Conservation (phyloP, 2,329 filamentous ascomycete species). For the Ophiostoma novo-ulmi region DNA sequence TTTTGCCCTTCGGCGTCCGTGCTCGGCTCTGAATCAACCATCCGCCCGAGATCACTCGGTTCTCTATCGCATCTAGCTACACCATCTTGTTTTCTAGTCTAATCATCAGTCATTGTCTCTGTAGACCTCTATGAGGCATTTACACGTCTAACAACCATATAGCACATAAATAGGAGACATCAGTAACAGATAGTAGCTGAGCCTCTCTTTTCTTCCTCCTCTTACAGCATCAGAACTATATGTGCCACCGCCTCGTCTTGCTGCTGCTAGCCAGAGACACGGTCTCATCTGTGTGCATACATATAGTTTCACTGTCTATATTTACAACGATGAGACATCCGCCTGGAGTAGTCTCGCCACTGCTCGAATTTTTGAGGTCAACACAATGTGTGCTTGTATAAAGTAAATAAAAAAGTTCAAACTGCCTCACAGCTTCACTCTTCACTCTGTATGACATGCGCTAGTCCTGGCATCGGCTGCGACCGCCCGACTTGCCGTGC, state of each 20-base stretch:
- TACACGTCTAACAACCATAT: background rate
- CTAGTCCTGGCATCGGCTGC: constrained; percentile 16
- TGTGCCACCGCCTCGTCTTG: background rate
- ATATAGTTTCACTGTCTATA: background rate
- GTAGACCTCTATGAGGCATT: constrained; percentile 6
- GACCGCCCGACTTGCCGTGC: constrained; percentile 6
- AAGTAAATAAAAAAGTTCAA: background rate
- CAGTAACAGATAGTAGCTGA: too few species aligned
- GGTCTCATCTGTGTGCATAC: background rate
- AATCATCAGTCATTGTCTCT: background rate
- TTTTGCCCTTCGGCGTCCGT: background rate
- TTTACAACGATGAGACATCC: background rate
- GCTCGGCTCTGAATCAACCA: background rate
- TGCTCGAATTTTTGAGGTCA: background rate
- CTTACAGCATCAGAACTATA: background rate
- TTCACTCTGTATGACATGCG: constrained; percentile 1
- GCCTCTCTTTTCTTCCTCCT: background rate
- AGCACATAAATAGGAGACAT: background rate
- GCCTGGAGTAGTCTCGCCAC: background rate
- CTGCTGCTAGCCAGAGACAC: background rate
- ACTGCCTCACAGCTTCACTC: background rate
- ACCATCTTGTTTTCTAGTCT: background rate
- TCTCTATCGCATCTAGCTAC: background rate
- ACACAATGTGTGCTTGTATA: too few species aligned
- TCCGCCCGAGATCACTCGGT: background rate